Base-by-base conservation (phyloP, 1,139 yeast species). In the Magnusiomyces sp. region DNA sequence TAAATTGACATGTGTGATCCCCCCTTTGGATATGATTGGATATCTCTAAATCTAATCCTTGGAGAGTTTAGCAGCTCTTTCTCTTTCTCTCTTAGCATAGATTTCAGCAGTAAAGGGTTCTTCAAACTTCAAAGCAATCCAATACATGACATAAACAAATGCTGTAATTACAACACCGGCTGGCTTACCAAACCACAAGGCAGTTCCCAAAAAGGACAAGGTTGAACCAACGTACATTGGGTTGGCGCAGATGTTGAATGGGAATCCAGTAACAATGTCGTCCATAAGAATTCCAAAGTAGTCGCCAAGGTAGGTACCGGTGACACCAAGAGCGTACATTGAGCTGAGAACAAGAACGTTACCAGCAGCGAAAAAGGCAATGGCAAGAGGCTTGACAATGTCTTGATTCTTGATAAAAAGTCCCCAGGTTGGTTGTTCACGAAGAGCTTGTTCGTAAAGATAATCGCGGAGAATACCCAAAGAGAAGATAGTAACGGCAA, bases 161-260 rank as follows among this genome's bases (percentile, higher is more conserved):
- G 72, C 72, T 39, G 95, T 73, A 36, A 89, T 79, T 47, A 79
- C 70, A 48, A 92, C 62, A 9, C 98, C 98, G 1, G 95, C 83
- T 38, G 97, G 95, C 66, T 89, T 90, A 20, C 83, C 97, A 65
- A 78, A 82, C 79, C 84, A 85, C 58, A 92, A 72, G 2, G 95
- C 94, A 43, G 95, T 83, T 41, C 96, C 98, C 64, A 92, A 71
- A 73, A 92, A 92, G 51, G 95, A 81, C 59, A 92, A 71, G 29
- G 92, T 78, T 6, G 95, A 85, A 20, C 98, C 98, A 63, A 85
- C 84, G 69, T 92, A 92, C 98, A 92, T 92, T 55, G 98, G 98
- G 67, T 92, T 92, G 62, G 87, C 83, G 58, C 83, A 78, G 53
- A 89, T 78, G 61, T 83, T 90, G 75, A 92, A 92, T 20, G 98